Conservation (phyloP, 768 basidiomycete genomes). For the Nevesoporus exiguus region DNA sequence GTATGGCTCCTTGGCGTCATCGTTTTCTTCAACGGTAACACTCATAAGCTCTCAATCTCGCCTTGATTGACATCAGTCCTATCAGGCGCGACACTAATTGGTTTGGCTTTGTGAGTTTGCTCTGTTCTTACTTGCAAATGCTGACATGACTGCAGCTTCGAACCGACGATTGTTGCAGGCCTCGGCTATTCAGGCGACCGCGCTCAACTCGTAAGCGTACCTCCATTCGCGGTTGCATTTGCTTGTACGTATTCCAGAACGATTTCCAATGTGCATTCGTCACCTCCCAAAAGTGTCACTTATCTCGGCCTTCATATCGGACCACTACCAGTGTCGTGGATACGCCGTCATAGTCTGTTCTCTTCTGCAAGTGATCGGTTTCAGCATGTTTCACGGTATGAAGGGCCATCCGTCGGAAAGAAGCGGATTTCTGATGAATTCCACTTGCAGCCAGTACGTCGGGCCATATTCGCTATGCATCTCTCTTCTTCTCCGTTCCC, state of each 20-base stretch:
- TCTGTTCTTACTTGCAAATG: conserved; percentile 25
- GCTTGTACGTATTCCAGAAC: conserved; percentile 37
- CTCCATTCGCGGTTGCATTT: conserved; percentile 12
- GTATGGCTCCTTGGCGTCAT: conserved; percentile 48
- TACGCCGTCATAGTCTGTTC: conserved; percentile 43
- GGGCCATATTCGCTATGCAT: conserved; percentile 45
- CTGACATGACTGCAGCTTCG: conserved; percentile 49
- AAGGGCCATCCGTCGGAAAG: not conserved
- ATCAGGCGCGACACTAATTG: conserved; percentile 17
- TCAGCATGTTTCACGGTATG: conserved; percentile 2
- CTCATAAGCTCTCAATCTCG: no score
- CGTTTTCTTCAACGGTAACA: conserved; percentile 51
- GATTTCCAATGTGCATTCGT: not conserved
- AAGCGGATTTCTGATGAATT: not conserved
- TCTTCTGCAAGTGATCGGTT: conserved; percentile 36
- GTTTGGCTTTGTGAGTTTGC: conserved; percentile 25
- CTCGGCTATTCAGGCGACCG: conserved; percentile 52
- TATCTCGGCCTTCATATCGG: conserved; percentile 47
- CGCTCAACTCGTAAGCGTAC: conserved; percentile 64
- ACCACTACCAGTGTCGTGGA: conserved; percentile 51
- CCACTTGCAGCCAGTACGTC: conserved; percentile 25
- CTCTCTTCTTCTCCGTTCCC: conserved; percentile 52
- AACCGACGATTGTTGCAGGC: conserved; percentile 49
- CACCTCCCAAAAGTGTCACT: conserved; percentile 30
- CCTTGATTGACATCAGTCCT: not conserved